Evolutionary conservation across 2,329 filamentous ascomycete genomes (phyloP), one percentile per base, ranked within the genome.

Genomic region (Lomentospora prolificans): DNA sequence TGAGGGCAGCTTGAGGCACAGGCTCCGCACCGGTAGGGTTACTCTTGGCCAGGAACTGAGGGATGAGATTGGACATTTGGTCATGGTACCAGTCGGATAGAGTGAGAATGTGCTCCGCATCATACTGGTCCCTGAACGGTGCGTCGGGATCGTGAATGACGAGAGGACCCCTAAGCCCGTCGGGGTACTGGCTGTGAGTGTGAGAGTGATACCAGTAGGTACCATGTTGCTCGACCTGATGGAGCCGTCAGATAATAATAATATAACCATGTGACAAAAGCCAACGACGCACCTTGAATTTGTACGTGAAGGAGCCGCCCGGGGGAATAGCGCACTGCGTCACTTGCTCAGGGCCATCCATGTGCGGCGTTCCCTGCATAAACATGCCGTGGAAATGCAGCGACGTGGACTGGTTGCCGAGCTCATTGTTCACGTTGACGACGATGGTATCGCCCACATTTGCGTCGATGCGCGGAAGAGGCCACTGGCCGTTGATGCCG

Each of bases 401-500:
- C 46, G 80, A 81, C 1, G 84, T 86, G 1, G 75, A 72, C 66
- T 85, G 76, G 63, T 87, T 83, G 4, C 79, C 79, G 5, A 87
- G 72, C 24, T 73, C 68, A 64, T 87, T 87, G 58, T 75, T 68
- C 48, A 80, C 73, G 56, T 82, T 81, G 59, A 86, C 70, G 58
- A 85, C 64, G 52, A 86, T 61, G 22, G 72, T 75, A 64, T 89
- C 85, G 57, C 85, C 85, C 51, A 83, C 72, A 51, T 76, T 77
- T 39, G 79, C 84, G 54, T 79, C 75, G 56, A 90, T 84, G 27
- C 70, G 68, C 1, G 89, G 88, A 53, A 87, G 77, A 2, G 88
- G 89, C 85, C 87, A 90, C 70, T 84, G 67, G 3, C 80, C 81
- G 63, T 94, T 92, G 71, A 92, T 86, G 50, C 85, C 86, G 64